Conservation (phyloP, 306 rosid genomes). For the Medicago truncatula region MtrunA17r5.0-ANR NC_053043.1:18096001-18096500, state of each 20-base stretch:
- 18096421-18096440: background rate
- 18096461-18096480: background rate
- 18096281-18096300: background rate
- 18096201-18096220: background rate
- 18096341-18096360: background rate
- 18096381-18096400: no score
- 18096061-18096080: no score
- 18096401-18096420: background rate
- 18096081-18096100: background rate
- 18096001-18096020: no score
- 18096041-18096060: no score
- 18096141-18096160: no score
- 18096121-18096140: no score
- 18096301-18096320: background rate
- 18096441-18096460: background rate
- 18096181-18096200: conserved; percentile 18
- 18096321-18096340: background rate
- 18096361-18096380: background rate
- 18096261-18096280: background rate
- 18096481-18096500: background rate
- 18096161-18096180: background rate
- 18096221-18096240: background rate
- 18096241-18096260: background rate
- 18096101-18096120: background rate
- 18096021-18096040: no score